phyloP scores from a whole-genome alignment of 169 alveolate genomes.

The Cryptosporidium parvum region DNA sequence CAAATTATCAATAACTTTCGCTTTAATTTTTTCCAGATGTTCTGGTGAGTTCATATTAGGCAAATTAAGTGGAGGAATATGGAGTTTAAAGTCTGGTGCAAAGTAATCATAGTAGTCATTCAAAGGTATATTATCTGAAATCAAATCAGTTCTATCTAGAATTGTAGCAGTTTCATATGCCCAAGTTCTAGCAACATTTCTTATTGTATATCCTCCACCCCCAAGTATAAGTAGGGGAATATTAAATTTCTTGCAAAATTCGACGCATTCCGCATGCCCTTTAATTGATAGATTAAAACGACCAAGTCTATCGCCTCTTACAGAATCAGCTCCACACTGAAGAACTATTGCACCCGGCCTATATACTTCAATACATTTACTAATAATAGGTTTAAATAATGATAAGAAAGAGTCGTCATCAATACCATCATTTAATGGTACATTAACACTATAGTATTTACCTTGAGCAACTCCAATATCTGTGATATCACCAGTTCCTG shows the following conservation, averaged over 20 bases:
- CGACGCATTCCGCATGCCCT: slow-evolving; percentile 99
- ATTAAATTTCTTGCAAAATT: slow-evolving; percentile 90
- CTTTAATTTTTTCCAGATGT: slow-evolving; percentile 92
- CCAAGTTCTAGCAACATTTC: slow-evolving; percentile 99
- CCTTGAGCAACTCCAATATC: slow-evolving; percentile 96
- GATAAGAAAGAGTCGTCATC: slow-evolving; percentile 94
- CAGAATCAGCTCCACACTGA: slow-evolving; percentile 99
- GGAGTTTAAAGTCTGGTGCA: slow-evolving; percentile 96
- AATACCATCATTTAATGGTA: slow-evolving; percentile 98
- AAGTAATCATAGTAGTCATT: slow-evolving; percentile 96
- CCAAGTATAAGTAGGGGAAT: slow-evolving; percentile 94
- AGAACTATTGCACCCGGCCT: slow-evolving; percentile 98
- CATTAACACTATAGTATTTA: slow-evolving; percentile 96
- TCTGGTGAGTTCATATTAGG: slow-evolving; percentile 95
- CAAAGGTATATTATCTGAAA: slow-evolving; percentile 92
- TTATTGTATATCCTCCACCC: slow-evolving; percentile 99
- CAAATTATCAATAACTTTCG: slow-evolving; percentile 92
- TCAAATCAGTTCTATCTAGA: slow-evolving; percentile 89
- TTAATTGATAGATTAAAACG: slow-evolving; percentile 95
- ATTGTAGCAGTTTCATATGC: slow-evolving; percentile 98
- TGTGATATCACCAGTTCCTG: slow-evolving; percentile 98
- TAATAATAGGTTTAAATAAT: slow-evolving; percentile 93
- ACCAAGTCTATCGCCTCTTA: slow-evolving; percentile 97
- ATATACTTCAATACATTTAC: slow-evolving; percentile 93
- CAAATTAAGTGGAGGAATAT: slow-evolving; percentile 91